phyloP scores from a whole-genome alignment of 2,329 filamentous ascomycete species.

The Paramyrothecium sp. region DNA sequence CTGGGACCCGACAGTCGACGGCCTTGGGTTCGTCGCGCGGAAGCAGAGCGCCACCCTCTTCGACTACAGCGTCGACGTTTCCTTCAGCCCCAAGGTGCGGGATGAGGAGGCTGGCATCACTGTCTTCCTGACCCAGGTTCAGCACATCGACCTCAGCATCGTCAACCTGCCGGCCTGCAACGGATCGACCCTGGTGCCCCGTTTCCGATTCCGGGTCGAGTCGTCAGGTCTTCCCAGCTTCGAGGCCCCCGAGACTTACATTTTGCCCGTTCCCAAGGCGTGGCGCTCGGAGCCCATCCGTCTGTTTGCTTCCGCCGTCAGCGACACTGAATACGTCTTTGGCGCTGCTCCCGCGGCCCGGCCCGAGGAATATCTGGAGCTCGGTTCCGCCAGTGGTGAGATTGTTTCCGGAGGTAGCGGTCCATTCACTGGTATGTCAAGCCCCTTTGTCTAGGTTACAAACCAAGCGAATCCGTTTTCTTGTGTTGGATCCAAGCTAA shows the following conservation, averaged over 20 bases:
- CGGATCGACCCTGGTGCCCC: constrained; percentile 28
- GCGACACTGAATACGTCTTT: neutral
- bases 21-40: constrained; percentile 45
- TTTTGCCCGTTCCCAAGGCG: neutral
- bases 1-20: constrained; percentile 42
- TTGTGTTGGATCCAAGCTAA: neutral
- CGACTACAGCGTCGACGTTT: constrained; percentile 43
- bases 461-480: too few species aligned
- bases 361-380: constrained; percentile 32
- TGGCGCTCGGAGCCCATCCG: neutral
- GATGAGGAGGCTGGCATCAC: constrained; percentile 53
- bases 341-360: constrained; percentile 21
- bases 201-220: constrained; percentile 44
- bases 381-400: constrained; percentile 28
- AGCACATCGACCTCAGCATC: constrained; percentile 48
- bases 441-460: too few species aligned
- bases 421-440: constrained; percentile 30
- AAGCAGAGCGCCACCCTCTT: constrained; percentile 56
- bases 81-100: constrained; percentile 32
- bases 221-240: constrained; percentile 31
- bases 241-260: constrained; percentile 21
- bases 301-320: neutral
- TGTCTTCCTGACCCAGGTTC: constrained; percentile 51
- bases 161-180: constrained; percentile 27
- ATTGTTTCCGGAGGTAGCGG: constrained; percentile 9